A percentile compares a stretch with the other conserved stretches of the same genome.
These are phyloP conservation scores for Daldinia sp. DNA, from an alignment of 2,329 filamentous ascomycete species.

Conservation along the genomic window DNA sequence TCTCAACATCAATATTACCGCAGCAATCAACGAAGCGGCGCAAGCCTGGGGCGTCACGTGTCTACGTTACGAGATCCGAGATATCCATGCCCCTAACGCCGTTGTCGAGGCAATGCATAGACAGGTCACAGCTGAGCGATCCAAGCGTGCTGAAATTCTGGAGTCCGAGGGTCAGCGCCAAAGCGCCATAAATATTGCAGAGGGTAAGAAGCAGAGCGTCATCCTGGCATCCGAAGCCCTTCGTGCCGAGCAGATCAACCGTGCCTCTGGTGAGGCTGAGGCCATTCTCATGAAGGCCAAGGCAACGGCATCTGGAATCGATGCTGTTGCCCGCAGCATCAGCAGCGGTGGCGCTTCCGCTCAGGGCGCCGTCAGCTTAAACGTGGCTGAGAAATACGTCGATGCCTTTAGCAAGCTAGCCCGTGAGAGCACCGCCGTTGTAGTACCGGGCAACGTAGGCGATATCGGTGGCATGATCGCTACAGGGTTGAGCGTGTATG, in stretches of 20 bases:
- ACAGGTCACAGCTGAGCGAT: slow-evolving; percentile 96
- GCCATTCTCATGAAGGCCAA: slow-evolving; percentile 87
- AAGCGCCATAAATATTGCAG: slow-evolving; percentile 98
- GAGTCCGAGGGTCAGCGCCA: slow-evolving; percentile 97
- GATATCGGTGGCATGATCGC: slow-evolving; percentile 98
- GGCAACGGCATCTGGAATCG: slow-evolving; percentile 89
- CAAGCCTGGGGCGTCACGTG: slow-evolving; percentile 97
- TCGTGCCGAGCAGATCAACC: slow-evolving; percentile 91
- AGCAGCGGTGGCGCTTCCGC: slow-evolving; percentile 78
- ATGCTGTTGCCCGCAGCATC: slow-evolving; percentile 84
- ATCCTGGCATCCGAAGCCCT: slow-evolving; percentile 95
- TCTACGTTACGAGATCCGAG: slow-evolving; percentile 95
- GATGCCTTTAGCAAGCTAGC: slow-evolving; percentile 93
- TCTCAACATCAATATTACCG: slow-evolving; percentile 98
- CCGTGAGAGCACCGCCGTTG: slow-evolving; percentile 93
- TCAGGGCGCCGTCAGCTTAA: slow-evolving; percentile 85
- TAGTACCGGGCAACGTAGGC: slow-evolving; percentile 96
- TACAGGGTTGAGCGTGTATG: slow-evolving; percentile 93
- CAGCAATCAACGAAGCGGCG: slow-evolving; percentile 97
- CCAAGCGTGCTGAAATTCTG: slow-evolving; percentile 96
- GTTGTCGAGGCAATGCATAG: slow-evolving; percentile 99
- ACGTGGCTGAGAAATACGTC: slow-evolving; percentile 97
- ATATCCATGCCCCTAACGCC: slow-evolving; percentile 93
- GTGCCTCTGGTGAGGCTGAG: slow-evolving; percentile 91
- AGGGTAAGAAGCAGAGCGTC: slow-evolving; percentile 96